A percentile compares a stretch with the other conserved stretches of the same genome.
phyloP scores from a whole-genome alignment of 2,329 filamentous ascomycete genomes.

The Triangularia verruculosa region DNA sequence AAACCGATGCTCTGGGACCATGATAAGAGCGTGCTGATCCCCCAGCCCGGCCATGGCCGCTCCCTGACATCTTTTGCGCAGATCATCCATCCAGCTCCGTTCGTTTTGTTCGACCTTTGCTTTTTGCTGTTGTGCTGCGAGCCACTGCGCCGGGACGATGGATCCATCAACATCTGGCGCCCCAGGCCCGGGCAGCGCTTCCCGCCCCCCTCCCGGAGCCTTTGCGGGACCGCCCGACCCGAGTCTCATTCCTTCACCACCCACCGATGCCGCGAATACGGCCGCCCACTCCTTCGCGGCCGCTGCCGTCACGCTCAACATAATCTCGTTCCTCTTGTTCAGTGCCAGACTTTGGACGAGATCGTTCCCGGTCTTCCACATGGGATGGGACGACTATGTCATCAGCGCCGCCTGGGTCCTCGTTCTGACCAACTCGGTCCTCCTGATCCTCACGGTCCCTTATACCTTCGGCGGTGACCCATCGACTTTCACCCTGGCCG shows the following conservation, averaged over 20 bases:
- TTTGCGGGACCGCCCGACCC: neutral
- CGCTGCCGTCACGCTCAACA: conserved; percentile 3
- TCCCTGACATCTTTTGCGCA: neutral
- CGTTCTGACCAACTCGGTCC: conserved; percentile 14
- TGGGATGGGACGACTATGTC: conserved; percentile 8
- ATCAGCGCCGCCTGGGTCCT: conserved; percentile 9
- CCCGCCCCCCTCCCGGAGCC: neutral
- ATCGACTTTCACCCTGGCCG: conserved; percentile 8
- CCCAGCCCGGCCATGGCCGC: neutral
- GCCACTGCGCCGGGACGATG: neutral
- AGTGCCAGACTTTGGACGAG: neutral
- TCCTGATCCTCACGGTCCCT: conserved; percentile 15
- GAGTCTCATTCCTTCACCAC: neutral
- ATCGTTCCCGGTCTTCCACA: conserved; percentile 8
- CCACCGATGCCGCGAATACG: conserved; percentile 2
- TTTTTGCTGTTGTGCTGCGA: neutral
- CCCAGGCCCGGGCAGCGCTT: conserved; percentile 5
- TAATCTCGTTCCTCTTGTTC: conserved; percentile 6
- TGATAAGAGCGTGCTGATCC: conserved; percentile 7
- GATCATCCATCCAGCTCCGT: neutral
- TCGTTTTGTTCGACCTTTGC: neutral
- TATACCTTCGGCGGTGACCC: conserved; percentile 19
- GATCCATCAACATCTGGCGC: conserved; percentile 2
- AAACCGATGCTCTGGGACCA: neutral
- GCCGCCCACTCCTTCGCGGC: conserved; percentile 6